Evolutionary conservation across 148 eudicot species (phyloP), one percentile per base, ranked within the genome.

Genomic region (Talinum fruticosum): DNA sequence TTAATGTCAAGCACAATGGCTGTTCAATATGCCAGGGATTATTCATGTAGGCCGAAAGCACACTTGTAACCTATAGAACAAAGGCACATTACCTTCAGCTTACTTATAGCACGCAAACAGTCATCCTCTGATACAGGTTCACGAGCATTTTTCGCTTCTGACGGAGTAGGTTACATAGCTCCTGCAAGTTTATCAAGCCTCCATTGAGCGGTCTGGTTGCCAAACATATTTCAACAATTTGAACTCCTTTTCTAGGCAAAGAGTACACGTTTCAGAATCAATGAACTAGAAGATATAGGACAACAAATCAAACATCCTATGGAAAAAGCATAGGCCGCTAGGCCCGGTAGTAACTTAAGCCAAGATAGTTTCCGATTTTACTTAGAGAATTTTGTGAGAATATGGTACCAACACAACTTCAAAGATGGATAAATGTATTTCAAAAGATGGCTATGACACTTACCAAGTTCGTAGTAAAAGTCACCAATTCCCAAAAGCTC

Each of bases 401-500:
- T 12, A 44, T 4, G 32, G 38, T 59, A 23, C 18, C 3, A 32
- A 65, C 8, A n/a, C 24, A 69, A 49, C 45, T 8, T 3, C 32
- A 24, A 66, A 64, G 19, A 67, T 8, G 8, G 49, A 24, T 49
- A 21, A 34, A 57, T 28, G 18, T 18, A 70, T 57, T 29, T 44
- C 59, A 72, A 29, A 67, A 37, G n/a, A 66, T 16, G 67, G 79
- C 64, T 8, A 59, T 1, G 69, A 69, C 12, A 88, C 96, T 80
- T 73, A 95, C 99, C 99, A 79, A 95, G 92, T 86, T 95, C 99
- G 69, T 91, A 95, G 81, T 95, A 95, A 87, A 95, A 95, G 87
- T 95, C 99, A 72, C 99, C 99, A 72, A 93, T 93, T 54, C 99
- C 99, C 69, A 96, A 77, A 76, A 93, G 90, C 86, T 96, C 99